Base-by-base conservation (phyloP, 768 basidiomycete genomes). In the Podaxis pistillaris region DNA sequence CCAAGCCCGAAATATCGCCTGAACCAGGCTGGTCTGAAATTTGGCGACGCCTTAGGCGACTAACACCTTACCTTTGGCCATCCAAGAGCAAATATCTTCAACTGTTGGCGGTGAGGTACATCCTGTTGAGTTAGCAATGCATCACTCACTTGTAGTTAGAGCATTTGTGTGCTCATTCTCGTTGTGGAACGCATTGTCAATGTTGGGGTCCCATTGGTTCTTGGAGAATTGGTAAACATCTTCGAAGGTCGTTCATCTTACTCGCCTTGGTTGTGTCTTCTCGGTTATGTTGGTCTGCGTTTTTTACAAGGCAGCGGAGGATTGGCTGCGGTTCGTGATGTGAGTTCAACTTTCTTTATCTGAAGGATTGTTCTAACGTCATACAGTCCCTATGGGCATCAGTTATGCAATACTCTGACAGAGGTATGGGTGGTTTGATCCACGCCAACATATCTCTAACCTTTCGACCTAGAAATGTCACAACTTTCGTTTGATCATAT, bases 61-160 rank as follows among this genome's bases (percentile, higher is more conserved):
- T 96, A 46, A 73, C 81, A 13, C 94, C 94, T 1, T 90, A 91
- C 75, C 84, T 96, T 8, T 96, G 94, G 93, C 94, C 94, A 4
- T 80, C 81, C 37, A 89, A 86, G 65, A 83, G 78, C 64, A 70
- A 71, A 36, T 80, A 80, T 62, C 79, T 96, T 3, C 93, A 95
- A 72, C 69, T 88, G 46, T 74, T 91, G 59, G 90, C 89, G 4
- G 83, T 89, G 70, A 67, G 82, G 78, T 7, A 62, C 63, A 22
- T 40, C 53, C 59, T 64, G 28, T 13, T 58, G 8, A 9, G 19
- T 3, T 56, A 33, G 37, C 40, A 12, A 63, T 50, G n/a, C 56
- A 22, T 62, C 49, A 57, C 57, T 41, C 8, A 60, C 57, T 59
- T 19, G 56, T 53, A 59, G 37, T 1, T 67, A 91, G 90, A 63